A percentile compares a stretch with the other conserved stretches of the same genome.
Conservation (phyloP, 1,284 basidiomycete genomes). For the Malassezia yamatoensis region DNA sequence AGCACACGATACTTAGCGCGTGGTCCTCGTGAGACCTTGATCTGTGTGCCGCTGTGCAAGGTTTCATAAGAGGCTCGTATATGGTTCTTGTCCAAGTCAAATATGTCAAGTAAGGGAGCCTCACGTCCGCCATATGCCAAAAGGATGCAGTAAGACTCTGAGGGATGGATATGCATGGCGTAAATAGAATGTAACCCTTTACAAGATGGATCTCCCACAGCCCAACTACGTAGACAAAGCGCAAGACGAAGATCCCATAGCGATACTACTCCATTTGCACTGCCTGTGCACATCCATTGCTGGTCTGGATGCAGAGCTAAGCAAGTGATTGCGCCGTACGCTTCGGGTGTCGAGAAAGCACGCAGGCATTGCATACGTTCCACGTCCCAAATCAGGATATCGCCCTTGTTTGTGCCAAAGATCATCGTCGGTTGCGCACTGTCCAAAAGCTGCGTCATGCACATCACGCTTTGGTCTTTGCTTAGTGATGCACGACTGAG, state of each 20-base stretch:
- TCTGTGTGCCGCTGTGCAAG: neutral
- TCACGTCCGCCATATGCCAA: neutral
- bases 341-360: conserved; percentile 69
- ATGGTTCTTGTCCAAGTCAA: conserved; percentile 5
- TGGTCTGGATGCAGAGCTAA: conserved; percentile 65
- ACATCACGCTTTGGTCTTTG: conserved; percentile 41
- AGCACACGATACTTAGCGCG: neutral
- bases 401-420: conserved; percentile 70
- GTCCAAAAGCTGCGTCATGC: conserved; percentile 26
- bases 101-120: conserved; percentile 1
- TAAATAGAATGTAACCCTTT: neutral
- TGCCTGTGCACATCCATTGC: conserved; percentile 79
- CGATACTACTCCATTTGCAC: conserved; percentile 67
- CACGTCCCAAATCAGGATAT: conserved; percentile 70
- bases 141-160: neutral
- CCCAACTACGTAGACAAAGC: conserved; percentile 76
- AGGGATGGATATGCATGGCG: conserved; percentile 5
- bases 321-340: conserved; percentile 73
- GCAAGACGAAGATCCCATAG: conserved; percentile 93
- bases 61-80: neutral
- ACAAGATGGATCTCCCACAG: conserved; percentile 53
- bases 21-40: neutral
- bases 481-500: conserved; percentile 48
- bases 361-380: conserved; percentile 69
- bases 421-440: conserved; percentile 53